These are phyloP conservation scores for Scutellaria minor DNA, from an alignment of 257 asterid species.

Conservation along the genomic window DNA sequence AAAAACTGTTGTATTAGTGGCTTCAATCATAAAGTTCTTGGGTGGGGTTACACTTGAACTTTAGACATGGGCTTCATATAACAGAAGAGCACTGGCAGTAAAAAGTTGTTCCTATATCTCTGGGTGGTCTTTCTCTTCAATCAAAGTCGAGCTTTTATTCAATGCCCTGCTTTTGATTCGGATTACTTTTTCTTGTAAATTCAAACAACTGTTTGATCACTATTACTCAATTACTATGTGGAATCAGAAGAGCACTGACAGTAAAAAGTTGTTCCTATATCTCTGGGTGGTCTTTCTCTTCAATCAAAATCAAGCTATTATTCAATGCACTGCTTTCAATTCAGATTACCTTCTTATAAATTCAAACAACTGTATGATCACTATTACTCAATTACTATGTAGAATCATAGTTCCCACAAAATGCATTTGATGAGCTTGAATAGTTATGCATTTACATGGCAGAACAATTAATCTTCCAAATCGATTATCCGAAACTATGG, in stretches of 20 bases:
- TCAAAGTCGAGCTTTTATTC: conserved; percentile 14
- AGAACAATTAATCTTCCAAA: neutral
- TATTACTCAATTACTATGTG: conserved; percentile 1
- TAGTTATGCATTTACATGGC: neutral
- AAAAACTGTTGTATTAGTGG: conserved; percentile 2
- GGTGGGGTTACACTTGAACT: neutral
- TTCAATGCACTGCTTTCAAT: neutral
- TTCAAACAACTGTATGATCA: neutral
- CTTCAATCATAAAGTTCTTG: conserved; percentile 12
- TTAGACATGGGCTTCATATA: neutral
- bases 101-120: neutral
- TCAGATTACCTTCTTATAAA: conserved; percentile 4
- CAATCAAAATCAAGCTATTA: conserved; percentile 11
- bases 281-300: neutral
- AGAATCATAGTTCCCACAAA: neutral
- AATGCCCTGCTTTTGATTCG: neutral
- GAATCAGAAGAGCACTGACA: neutral
- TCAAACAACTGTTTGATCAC: neutral
- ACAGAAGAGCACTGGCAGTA: conserved; percentile 1
- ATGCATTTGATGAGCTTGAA: neutral
- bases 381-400: conserved; percentile 1
- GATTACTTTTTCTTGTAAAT: conserved; percentile 10
- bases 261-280: neutral
- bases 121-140: neutral
- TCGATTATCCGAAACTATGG: neutral